phyloP scores from a whole-genome alignment of 768 basidiomycete species.

The Leccinum obscurum region DNA sequence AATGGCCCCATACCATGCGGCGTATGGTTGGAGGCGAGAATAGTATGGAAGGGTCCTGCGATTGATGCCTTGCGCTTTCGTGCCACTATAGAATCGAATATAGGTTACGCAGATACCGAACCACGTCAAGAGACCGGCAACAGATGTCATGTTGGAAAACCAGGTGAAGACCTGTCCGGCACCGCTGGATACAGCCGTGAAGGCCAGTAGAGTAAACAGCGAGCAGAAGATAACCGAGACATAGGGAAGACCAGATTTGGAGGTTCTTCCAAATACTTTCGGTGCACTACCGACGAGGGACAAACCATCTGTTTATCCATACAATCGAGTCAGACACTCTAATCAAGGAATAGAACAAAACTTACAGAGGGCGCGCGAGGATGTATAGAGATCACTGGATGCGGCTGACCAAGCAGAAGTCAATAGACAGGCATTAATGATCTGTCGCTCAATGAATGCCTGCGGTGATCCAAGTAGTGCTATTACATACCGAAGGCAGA shows the following conservation, averaged over 20 bases:
- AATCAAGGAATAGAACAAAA: conserved; percentile 4
- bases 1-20: conserved; percentile 54
- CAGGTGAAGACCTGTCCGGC: conserved; percentile 77
- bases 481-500: conserved; percentile 64
- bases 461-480: conserved; percentile 17
- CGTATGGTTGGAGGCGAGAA: conserved; percentile 67
- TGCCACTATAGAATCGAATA: conserved; percentile 80
- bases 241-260: conserved; percentile 74
- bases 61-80: conserved; percentile 78
- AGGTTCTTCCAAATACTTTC: conserved; percentile 68
- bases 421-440: conserved; percentile 81
- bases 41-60: conserved; percentile 70
- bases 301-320: conserved; percentile 61
- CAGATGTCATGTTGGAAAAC: conserved; percentile 77
- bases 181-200: conserved; percentile 70
- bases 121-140: conserved; percentile 77
- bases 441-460: conserved; percentile 35
- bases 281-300: conserved; percentile 82
- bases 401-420: conserved; percentile 94
- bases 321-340: background rate
- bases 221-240: conserved; percentile 69
- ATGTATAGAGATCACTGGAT: conserved; percentile 86
- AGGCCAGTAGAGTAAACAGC: conserved; percentile 69
- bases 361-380: conserved; percentile 82
- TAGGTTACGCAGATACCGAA: conserved; percentile 76